Percentiles rank a stretch among this genome's conserved stretches.
Evolutionary conservation across 208 protist genomes (phyloP).

Genomic region (Crithidia expoeki): DNA sequence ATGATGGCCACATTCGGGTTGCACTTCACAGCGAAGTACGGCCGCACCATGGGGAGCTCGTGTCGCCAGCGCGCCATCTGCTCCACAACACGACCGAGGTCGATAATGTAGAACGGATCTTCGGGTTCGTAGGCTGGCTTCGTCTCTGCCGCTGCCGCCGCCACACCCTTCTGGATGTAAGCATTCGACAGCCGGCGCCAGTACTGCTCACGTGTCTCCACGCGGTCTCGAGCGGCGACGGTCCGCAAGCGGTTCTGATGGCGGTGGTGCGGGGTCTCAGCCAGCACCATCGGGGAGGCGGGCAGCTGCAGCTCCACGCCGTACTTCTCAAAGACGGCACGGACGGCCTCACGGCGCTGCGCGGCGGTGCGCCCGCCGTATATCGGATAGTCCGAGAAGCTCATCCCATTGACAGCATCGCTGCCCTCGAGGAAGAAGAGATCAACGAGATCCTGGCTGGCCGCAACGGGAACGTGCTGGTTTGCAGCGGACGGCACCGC

Average conservation of each 20-base stretch:
- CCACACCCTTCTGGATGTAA: slow-evolving; percentile 40
- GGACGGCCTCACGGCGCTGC: slow-evolving; percentile 41
- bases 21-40: slow-evolving; percentile 88
- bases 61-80: slow-evolving; percentile 71
- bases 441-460: slow-evolving; percentile 45
- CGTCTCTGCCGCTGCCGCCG: background rate
- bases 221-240: background rate
- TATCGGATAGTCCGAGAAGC: slow-evolving; percentile 43
- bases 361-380: slow-evolving; percentile 44
- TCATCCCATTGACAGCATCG: slow-evolving; percentile 39
- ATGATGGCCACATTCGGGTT: slow-evolving; percentile 67
- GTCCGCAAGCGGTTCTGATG: slow-evolving; percentile 4
- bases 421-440: slow-evolving; percentile 56
- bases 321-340: slow-evolving; percentile 32
- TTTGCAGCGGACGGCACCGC: background rate
- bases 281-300: slow-evolving; percentile 9
- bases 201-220: slow-evolving; percentile 56
- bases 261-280: slow-evolving; percentile 10
- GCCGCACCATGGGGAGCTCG: slow-evolving; percentile 70
- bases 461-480: slow-evolving; percentile 19
- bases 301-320: slow-evolving; percentile 33
- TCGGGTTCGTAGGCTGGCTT: slow-evolving; percentile 34
- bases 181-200: slow-evolving; percentile 45
- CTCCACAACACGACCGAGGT: slow-evolving; percentile 69
- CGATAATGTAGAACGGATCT: slow-evolving; percentile 84